Conservation (phyloP, 2,329 filamentous ascomycete species). For the Trichophyton verrucosum region DNA sequence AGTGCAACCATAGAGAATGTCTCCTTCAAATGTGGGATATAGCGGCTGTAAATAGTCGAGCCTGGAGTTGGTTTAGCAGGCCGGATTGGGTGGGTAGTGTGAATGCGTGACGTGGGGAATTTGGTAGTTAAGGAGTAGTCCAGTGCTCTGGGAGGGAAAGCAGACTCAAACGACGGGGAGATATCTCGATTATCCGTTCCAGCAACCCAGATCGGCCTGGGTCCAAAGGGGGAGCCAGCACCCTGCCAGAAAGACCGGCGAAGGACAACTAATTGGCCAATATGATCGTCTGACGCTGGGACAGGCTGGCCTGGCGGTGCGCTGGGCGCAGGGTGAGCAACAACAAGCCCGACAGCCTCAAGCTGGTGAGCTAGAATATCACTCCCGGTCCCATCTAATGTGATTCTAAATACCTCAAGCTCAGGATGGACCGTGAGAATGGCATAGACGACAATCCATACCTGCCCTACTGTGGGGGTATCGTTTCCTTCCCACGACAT, state of each 20-base stretch:
- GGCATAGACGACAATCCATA: constrained; percentile 31
- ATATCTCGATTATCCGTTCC: constrained; percentile 26
- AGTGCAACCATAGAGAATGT: constrained; percentile 67
- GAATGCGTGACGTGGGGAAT: constrained; percentile 37
- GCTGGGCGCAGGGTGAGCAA: constrained; percentile 26
- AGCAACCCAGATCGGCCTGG: constrained; percentile 50
- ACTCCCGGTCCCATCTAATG: constrained; percentile 20
- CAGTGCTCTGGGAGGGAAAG: constrained; percentile 22
- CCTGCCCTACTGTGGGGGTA: constrained; percentile 24
- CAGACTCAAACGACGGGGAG: constrained; percentile 12
- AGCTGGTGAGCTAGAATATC: constrained; percentile 21
- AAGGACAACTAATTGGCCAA: constrained; percentile 37
- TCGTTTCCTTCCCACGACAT: constrained; percentile 23
- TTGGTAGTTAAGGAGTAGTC: constrained; percentile 37
- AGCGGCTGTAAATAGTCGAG: constrained; percentile 62
- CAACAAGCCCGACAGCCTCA: constrained; percentile 30
- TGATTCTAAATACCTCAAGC: constrained; percentile 25
- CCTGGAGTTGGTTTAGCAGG: constrained; percentile 59
- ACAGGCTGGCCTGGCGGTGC: constrained; percentile 11
- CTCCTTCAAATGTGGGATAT: constrained; percentile 62
- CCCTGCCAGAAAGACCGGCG: constrained; percentile 56
- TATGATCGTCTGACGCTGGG: constrained; percentile 24
- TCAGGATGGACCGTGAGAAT: constrained; percentile 23
- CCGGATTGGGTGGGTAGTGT: constrained; percentile 58
- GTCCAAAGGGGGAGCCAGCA: constrained; percentile 53